Base-by-base conservation (phyloP, 2,329 filamentous ascomycete species). In the Trichoderma breve region DNA sequence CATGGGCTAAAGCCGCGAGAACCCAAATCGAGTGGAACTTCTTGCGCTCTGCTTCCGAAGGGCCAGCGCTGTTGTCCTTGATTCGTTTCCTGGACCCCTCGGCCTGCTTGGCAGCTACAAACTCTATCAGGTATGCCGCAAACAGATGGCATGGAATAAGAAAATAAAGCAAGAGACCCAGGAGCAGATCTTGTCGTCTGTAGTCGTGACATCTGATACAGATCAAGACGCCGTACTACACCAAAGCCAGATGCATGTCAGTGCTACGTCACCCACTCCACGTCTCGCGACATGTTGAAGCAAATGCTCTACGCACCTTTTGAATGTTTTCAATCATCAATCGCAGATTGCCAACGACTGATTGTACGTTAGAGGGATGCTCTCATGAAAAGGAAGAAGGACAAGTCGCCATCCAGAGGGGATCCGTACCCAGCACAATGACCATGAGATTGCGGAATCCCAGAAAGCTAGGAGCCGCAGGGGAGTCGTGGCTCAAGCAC, bases 361-460 rank as follows among this genome's bases (percentile, higher is more conserved):
- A 73, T 51, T 57, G 65, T 73, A 71, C 71, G 76, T 76, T 69
- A 77, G 71, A 71, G 73, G 73, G 71, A 73, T 3, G 24, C 15
- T n/a, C 53, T 55, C 51, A 26, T 61, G 3, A 4, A 18, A 2
- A 6, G 9, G 9, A 24, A 51, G 9, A 34, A 21, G 7, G 18
- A 6, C 21, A 6, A 6, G 28, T 15, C 30, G 15, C 53, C n/a
- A 15, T n/a, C 15, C 21, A n/a, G 30, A 53, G 55, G 4, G 53
- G 28, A 32, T 74, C 87, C 74, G 12, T 87, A 96, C 93, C 90
- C 73, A 97, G 83, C 47, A 98, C 93, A 78, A 98, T 91, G 51
- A 97, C 93, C 93, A 98, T 97, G 74, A 99, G 87, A 80, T 99
- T 99, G 73, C 95, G 88, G 80, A 99, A 98, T 0, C 96, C 96